Evolutionary conservation across 148 eudicot genomes (phyloP).

Genomic region (Camellia japonica): DNA sequence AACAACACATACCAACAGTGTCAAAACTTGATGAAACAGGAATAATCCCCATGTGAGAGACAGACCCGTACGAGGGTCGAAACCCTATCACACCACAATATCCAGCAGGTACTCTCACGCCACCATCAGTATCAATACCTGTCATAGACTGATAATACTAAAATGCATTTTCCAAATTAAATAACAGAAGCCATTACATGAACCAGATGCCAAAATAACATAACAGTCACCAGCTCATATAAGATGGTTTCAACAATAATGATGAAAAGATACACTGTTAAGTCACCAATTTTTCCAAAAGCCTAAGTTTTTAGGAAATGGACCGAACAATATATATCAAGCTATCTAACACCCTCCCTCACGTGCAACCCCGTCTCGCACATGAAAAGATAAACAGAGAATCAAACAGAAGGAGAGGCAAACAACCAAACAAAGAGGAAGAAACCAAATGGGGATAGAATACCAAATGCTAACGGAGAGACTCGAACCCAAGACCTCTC

Average conservation of each 20-base stretch:
- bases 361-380: no score
- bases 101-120: slow-evolving; percentile 89
- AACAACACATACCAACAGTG: slow-evolving; percentile 62
- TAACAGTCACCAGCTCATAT: slow-evolving; percentile 3
- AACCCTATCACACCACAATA: slow-evolving; percentile 83
- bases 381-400: no score
- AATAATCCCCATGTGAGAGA: slow-evolving; percentile 66
- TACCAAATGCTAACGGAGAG: no score
- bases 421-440: no score
- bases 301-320: no score
- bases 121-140: slow-evolving; percentile 93
- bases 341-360: no score
- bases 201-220: slow-evolving; percentile 7
- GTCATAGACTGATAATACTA: slow-evolving; percentile 16
- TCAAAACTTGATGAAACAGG: slow-evolving; percentile 85
- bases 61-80: slow-evolving; percentile 72
- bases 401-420: no score
- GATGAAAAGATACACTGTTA: background rate
- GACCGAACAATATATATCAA: no score
- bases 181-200: background rate
- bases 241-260: background rate
- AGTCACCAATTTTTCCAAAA: no score
- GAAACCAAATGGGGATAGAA: no score
- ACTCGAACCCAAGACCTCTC: no score
- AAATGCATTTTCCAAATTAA: background rate